Evolutionary conservation across 805 yeast species (phyloP).

Genomic region (Saccharomycopsis guyanensis): DNA sequence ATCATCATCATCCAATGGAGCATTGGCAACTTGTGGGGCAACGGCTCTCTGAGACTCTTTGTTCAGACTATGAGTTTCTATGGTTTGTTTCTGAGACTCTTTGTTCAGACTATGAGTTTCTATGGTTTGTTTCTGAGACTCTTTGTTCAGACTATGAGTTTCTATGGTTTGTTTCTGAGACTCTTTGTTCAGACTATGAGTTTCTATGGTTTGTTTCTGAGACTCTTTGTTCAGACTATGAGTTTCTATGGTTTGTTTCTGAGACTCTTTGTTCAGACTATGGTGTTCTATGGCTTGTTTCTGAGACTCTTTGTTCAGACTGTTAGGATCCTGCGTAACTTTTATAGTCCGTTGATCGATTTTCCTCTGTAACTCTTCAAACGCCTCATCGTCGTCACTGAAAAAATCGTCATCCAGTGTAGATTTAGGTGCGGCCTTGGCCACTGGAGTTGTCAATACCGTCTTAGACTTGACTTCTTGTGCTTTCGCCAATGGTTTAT

Average conservation of each 20-base stretch:
- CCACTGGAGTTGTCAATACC: not conserved
- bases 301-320: not conserved
- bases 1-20: not conserved
- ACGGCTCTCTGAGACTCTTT: not conserved
- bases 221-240: not conserved
- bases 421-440: not conserved
- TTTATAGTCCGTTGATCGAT: conserved; percentile 3
- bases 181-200: too few relatives aligned
- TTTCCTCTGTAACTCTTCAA: conserved; percentile 13
- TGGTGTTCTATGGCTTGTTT: not conserved
- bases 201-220: not conserved
- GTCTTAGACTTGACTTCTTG: not conserved
- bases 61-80: not conserved
- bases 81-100: not conserved
- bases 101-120: too few relatives aligned
- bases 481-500: not conserved
- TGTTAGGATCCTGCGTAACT: not conserved
- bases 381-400: conserved; percentile 13
- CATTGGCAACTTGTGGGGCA: not conserved
- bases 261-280: not conserved
- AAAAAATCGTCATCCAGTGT: conserved; percentile 8
- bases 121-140: not conserved
- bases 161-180: not conserved
- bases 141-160: not conserved
- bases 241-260: not conserved